A percentile compares a stretch with the other conserved stretches of the same genome.
Conservation (phyloP, 164 flowering plant species). For the Aristolochia contorta region DNA sequence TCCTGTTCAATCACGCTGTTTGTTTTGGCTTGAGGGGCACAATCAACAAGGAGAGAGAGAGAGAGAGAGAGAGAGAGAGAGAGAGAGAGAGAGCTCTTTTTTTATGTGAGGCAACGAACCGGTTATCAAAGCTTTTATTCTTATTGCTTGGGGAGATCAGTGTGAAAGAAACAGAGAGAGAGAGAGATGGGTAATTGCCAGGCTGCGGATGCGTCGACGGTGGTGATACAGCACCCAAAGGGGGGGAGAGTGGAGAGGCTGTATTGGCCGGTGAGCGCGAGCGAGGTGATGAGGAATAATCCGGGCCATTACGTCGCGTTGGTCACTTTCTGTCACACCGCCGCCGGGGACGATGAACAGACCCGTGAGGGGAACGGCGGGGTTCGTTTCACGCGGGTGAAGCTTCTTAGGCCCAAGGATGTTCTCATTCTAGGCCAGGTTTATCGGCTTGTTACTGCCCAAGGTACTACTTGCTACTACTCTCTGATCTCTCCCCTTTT, state of each 20-base stretch:
- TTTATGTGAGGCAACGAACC: no score
- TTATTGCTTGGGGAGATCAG: background rate
- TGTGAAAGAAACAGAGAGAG: constrained; percentile 4
- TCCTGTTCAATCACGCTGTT: no score
- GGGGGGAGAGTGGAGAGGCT: constrained; percentile 54
- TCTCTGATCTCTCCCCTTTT: background rate
- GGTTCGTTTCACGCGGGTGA: constrained; percentile 52
- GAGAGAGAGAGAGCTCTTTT: no score
- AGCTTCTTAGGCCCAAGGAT: constrained; percentile 75
- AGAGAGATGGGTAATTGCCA: constrained; percentile 80
- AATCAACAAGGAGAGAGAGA: no score
- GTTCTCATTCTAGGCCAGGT: constrained; percentile 74
- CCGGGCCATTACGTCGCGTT: constrained; percentile 90
- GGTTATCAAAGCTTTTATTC: background rate
- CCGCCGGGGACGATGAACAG: constrained; percentile 2
- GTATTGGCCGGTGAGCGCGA: constrained; percentile 58
- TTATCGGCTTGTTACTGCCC: constrained; percentile 66
- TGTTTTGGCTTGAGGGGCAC: no score
- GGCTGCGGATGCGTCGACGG: constrained; percentile 70
- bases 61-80: no score
- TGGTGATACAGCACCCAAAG: constrained; percentile 62
- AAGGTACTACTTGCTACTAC: constrained; percentile 35
- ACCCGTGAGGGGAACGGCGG: constrained; percentile 11
- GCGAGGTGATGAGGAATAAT: constrained; percentile 65
- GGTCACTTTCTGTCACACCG: constrained; percentile 24